Conservation (phyloP, 441 rosid genomes). For the Corymbia calophylla region DNA sequence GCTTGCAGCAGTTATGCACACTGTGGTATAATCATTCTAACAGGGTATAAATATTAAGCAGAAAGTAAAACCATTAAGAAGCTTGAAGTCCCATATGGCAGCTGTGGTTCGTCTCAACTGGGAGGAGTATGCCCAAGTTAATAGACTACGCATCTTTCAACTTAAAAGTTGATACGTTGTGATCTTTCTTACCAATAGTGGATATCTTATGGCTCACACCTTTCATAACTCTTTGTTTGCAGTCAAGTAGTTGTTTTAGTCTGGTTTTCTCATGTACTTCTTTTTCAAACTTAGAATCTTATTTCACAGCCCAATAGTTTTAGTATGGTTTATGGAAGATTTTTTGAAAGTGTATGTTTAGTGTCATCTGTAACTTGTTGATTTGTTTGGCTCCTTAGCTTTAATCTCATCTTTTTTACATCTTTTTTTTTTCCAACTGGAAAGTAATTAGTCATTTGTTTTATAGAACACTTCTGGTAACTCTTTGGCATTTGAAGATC, state of each 20-base stretch:
- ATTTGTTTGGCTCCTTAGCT: too few relatives aligned
- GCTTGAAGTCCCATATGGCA: not conserved
- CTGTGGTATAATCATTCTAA: not conserved
- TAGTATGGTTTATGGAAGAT: too few relatives aligned
- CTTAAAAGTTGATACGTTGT: not conserved
- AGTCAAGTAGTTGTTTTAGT: not conserved
- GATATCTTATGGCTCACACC: too few relatives aligned
- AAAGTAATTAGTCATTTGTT: not conserved
- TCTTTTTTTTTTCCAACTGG: not conserved
- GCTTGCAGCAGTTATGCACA: too few relatives aligned
- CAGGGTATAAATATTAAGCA: not conserved
- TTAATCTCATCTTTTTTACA: not conserved
- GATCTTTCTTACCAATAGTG: too few relatives aligned
- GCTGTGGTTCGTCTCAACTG: not conserved
- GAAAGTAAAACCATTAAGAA: not conserved
- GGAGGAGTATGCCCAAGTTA: not conserved
- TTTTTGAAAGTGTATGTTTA: too few relatives aligned
- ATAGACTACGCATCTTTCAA: not conserved
- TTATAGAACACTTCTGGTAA: slow-evolving; percentile 40
- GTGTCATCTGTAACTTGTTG: too few relatives aligned
- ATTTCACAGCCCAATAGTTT: too few relatives aligned
- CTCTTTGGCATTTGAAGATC: slow-evolving; percentile 54
- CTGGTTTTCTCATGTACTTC: not conserved
- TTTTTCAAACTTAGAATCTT: not conserved
- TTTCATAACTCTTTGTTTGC: not conserved